Evolutionary conservation across 495 filamentous ascomycete genomes (phyloP), one percentile per base, ranked within the genome.

Genomic region (Hyaloscypha variabilis): DNA sequence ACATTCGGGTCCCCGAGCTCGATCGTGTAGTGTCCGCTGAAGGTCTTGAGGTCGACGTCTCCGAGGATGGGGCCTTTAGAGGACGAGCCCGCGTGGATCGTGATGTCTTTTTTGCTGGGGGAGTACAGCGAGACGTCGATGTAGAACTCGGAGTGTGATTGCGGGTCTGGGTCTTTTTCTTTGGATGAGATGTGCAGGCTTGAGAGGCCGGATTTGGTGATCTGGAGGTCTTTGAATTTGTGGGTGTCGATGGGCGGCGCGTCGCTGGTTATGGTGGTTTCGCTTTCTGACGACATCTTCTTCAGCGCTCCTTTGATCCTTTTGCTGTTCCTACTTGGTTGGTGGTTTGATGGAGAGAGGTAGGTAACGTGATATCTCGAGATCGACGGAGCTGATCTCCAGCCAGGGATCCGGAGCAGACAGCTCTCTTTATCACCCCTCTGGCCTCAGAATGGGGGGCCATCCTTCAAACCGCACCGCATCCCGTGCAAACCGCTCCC

Each of bases 21-120:
- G 28, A 64, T 28, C 17, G 28, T 64, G n/a, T 53, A 64, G 24
- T 49, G 30, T 23, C 62, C 54, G 23, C 17, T 21, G 39, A 58
- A 64, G 21, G 51, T 57, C 17, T 58, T 57, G 19, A 58, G 34
- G 53, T 64, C 54, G 10, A 64, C 53, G 28, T 52, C 42, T 23
- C 62, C 62, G 5, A 64, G 25, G 8, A 58, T 10, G n/a, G 2
- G 31, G 26, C 54, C 54, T 21, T 29, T 30, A 17, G 29, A 5
- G 28, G 8, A 13, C 2, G 8, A 3, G 54, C 54, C 54, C 10
- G 54, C 26, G 54, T 58, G 54, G 26, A 58, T 29, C 26, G 26
- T 58, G 26, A 58, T 21, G 29, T 58, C 54, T 13, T 29, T 29
- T 21, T 34, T 58, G 26, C 8, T 11, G 25, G 54, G 54, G 54